Conservation (phyloP, 441 rosid species). For the Jatropha podagrica region DNA sequence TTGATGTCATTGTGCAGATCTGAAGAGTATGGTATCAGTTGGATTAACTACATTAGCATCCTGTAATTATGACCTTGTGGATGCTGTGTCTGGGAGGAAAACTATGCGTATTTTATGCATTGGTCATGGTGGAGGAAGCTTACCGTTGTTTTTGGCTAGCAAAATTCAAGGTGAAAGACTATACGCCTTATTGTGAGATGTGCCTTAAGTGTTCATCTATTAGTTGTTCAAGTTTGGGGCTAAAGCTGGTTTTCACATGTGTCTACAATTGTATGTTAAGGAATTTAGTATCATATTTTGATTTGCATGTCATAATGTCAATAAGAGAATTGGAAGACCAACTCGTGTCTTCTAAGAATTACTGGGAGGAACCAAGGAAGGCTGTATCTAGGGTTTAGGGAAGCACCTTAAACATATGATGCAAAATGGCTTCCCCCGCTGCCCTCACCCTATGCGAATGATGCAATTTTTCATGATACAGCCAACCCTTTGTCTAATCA, state of each 20-base stretch:
- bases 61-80: constrained; percentile 49
- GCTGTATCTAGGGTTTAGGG: not conserved
- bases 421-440: not conserved
- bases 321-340: not conserved
- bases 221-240: not conserved
- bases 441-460: not conserved
- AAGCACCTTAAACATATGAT: not conserved
- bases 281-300: not conserved
- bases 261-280: not conserved
- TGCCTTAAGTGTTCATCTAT: not conserved
- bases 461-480: not conserved
- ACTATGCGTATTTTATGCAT: constrained; percentile 69
- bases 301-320: not conserved
- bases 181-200: not conserved
- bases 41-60: constrained; percentile 60
- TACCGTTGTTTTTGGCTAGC: constrained; percentile 80
- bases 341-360: not conserved
- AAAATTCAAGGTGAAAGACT: constrained; percentile 59
- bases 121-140: constrained; percentile 95
- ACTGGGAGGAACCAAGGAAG: not conserved
- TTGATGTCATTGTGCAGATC: constrained; percentile 23
- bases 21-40: constrained; percentile 30
- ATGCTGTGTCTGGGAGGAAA: constrained; percentile 54
- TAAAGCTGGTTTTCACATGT: not conserved
- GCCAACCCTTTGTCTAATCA: not conserved